Evolutionary conservation across 805 yeast genomes (phyloP), one percentile per base, ranked within the genome.

Genomic region (Lipomyces sp.): DNA sequence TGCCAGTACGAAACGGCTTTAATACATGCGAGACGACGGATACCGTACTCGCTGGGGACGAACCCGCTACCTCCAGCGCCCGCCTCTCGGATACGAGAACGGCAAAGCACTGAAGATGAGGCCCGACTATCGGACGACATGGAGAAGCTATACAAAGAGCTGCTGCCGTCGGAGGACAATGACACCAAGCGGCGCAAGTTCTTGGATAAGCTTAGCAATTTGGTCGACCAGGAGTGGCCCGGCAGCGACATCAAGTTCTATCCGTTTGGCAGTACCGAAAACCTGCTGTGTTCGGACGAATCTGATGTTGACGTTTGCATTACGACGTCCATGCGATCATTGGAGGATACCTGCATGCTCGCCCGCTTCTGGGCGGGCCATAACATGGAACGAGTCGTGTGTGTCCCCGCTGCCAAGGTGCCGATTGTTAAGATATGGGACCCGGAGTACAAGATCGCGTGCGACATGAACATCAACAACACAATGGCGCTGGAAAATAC

Each of bases 341-440:
- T 54, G 40, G 58, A 54, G 35, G 51, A 59, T 35, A 50, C 55
- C 13, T 55, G 59, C 51, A 52, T 48, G 54, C 51, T 55, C 18
- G 53, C 59, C 14, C 22, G 37, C 19, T 55, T 55, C 19, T 55
- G 59, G 59, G 50, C 59, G 7, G 28, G 46, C 1, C 55, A 53
- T 18, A 52, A 52, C 3, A 56, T 61, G 63, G 56, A 59, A 38
- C 43, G 61, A 10, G 49, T 61, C 2, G 47, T 58, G 6, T 61
- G 64, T 42, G 59, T 61, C 10, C 61, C 64, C 1, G 47, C 50
- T 2, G 64, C 64, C 18, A 61, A 57, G 34, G 64, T 61, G 4
- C 64, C 64, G 26, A 61, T 61, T 31, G 64, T 57, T 16, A 60
- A 59, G 42, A 48, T 61, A 18, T 58, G 62, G 63, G 64, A 61